Evolutionary conservation across 768 basidiomycete genomes (phyloP).

Genomic region (Galerina sulciceps): DNA sequence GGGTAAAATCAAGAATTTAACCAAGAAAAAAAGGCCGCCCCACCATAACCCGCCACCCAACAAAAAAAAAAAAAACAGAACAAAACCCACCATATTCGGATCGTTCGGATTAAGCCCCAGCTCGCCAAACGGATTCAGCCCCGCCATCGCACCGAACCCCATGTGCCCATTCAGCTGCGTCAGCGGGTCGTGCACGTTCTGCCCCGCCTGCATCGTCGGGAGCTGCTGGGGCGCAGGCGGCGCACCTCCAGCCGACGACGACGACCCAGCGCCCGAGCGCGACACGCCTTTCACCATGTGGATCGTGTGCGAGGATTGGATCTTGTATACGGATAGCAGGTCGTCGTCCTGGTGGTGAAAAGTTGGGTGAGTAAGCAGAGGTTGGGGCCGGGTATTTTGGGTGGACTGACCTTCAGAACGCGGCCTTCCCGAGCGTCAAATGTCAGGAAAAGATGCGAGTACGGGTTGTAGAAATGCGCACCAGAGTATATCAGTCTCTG

Average conservation of each 20-base stretch:
- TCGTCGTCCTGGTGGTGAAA: conserved; percentile 72
- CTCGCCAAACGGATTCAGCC: conserved; percentile 90
- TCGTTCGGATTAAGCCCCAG: conserved; percentile 92
- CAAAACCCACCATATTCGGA: conserved; percentile 81
- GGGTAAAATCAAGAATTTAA: too few relatives aligned
- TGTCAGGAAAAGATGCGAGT: background rate
- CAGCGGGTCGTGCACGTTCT: conserved; percentile 86
- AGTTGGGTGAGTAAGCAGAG: background rate
- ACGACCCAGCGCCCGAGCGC: conserved; percentile 41
- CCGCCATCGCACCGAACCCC: conserved; percentile 81
- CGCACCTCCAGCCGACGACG: conserved; percentile 41
- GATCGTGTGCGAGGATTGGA: conserved; percentile 84
- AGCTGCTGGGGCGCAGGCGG: conserved; percentile 60
- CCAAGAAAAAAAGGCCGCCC: too few relatives aligned
- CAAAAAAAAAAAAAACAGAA: background rate
- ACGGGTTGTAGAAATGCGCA: conserved; percentile 29
- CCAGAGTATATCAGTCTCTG: conserved; percentile 95
- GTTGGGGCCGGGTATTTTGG: background rate
- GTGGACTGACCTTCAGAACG: conserved; percentile 64
- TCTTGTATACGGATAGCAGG: conserved; percentile 82
- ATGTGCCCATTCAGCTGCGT: conserved; percentile 80
- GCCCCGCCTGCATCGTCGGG: conserved; percentile 90
- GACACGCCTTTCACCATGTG: conserved; percentile 92
- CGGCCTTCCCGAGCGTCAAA: conserved; percentile 47
- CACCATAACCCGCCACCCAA: too few relatives aligned